Evolutionary conservation across 225 moss, liverwort and hornwort species (phyloP).

Genomic region (Thuidium tamariscinum): DNA sequence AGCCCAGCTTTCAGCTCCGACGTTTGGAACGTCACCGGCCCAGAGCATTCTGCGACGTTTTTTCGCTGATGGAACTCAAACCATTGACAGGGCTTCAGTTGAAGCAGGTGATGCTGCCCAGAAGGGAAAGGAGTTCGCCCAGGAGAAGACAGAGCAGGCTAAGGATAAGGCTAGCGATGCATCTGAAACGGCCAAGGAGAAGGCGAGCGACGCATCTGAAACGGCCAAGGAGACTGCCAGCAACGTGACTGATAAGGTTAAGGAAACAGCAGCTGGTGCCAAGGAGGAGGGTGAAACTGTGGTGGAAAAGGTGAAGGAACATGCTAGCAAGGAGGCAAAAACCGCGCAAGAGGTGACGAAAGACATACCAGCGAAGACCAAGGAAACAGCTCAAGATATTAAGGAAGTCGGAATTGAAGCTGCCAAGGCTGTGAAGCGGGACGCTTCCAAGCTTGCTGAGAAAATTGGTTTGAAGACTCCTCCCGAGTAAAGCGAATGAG

Average conservation of each 20-base stretch:
- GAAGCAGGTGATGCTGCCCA: constrained; percentile 14
- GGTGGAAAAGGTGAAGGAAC: constrained; percentile 5
- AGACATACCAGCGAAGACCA: constrained; percentile 20
- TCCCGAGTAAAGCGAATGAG: not conserved
- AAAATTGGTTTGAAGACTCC: constrained; percentile 48
- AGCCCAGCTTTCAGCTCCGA: constrained; percentile 2
- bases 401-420: constrained; percentile 59
- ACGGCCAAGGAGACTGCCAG: constrained; percentile 10
- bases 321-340: not conserved
- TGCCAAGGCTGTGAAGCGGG: constrained; percentile 47
- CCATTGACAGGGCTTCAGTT: constrained; percentile 11
- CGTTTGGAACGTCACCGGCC: constrained; percentile 9
- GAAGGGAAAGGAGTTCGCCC: constrained; percentile 21
- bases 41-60: constrained; percentile 26
- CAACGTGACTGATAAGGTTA: not conserved
- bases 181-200: not conserved
- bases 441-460: constrained; percentile 38
- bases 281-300: constrained; percentile 10
- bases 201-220: not conserved
- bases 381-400: constrained; percentile 31
- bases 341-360: constrained; percentile 23
- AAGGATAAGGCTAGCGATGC: constrained; percentile 4
- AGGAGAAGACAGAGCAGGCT: constrained; percentile 18
- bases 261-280: constrained; percentile 9
- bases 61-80: constrained; percentile 38